Base-by-base conservation (phyloP, 2,329 filamentous ascomycete genomes). In the Chrysosphaeria jannelii region DNA sequence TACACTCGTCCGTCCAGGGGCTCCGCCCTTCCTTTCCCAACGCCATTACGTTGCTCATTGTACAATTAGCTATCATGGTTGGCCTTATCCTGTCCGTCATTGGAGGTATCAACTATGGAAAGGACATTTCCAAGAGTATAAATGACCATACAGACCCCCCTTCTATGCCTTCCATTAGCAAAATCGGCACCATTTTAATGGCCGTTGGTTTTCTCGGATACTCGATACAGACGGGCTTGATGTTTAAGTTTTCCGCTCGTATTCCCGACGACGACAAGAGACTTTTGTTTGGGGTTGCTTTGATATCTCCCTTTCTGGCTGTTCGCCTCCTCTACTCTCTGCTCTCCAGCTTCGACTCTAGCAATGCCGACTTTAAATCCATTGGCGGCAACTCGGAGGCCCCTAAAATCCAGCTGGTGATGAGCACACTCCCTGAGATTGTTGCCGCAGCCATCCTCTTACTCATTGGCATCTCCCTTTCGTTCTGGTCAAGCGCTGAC, bases 371-470 rank as follows among this genome's bases (percentile, higher is more conserved):
- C 12, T 60, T 60, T 37, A 52, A 41, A 28, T 32, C 43, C 12
- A 31, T 47, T 13, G 40, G 33, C 14, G 47, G 49, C 9, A 41
- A 40, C 19, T 28, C 39, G 13, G 43, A 42, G 2, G 39, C 53
- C 19, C 32, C 33, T 17, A 30, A 29, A 25, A 31, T 32, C 12
- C 29, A 44, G 10, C 34, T 56, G 6, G 44, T 47, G 19, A 49
- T 58, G 44, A 40, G 46, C 5, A 39, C 56, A 5, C 27, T 57
- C 13, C 48, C 53, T 39, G 55, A 62, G 36, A 43, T 58, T 19
- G 33, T 45, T 6, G 42, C 53, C 11, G 44, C 55, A 3, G 21
- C 42, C 4, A 39, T 51, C 18, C 47, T 47, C 19, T 41, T 48
- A 27, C 30, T 25, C 3, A 30, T 48, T 8, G 50, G 50, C 0